Evolutionary conservation across 108 stramenopile species (phyloP).

Genomic region (Aurantiochytrium sp.): DNA sequence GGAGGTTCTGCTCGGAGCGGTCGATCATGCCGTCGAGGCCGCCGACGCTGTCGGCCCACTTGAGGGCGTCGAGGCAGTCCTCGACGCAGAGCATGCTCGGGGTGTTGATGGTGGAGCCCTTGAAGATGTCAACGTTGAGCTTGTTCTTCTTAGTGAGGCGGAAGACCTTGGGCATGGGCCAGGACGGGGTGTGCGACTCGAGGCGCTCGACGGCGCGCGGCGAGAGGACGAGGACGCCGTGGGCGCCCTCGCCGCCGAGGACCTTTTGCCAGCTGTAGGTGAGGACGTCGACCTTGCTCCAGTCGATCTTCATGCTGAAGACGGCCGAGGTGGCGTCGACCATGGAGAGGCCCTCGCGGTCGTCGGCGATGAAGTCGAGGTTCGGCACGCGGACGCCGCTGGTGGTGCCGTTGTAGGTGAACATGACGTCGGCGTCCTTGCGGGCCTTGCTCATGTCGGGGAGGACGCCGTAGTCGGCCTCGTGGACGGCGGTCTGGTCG

Average conservation of each 20-base stretch:
- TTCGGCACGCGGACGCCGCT: slow-evolving; percentile 90
- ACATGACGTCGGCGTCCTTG: slow-evolving; percentile 86
- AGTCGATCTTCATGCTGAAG: slow-evolving; percentile 98
- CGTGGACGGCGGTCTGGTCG: slow-evolving; percentile 74
- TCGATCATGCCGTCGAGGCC: slow-evolving; percentile 86
- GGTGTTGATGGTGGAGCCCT: slow-evolving; percentile 99
- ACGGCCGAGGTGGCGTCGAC: slow-evolving; percentile 98
- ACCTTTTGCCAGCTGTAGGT: slow-evolving; percentile 99
- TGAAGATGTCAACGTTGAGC: slow-evolving; percentile 84
- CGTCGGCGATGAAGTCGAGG: slow-evolving; percentile 78
- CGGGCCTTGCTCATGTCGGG: slow-evolving; percentile 83
- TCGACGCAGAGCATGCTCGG: slow-evolving; percentile 98
- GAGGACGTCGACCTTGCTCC: slow-evolving; percentile 95
- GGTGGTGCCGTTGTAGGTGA: slow-evolving; percentile 99
- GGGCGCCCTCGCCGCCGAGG: slow-evolving; percentile 97
- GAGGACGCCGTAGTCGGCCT: slow-evolving; percentile 90
- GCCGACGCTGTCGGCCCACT: slow-evolving; percentile 87
- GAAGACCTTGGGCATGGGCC: slow-evolving; percentile 98
- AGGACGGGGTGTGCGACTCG: slow-evolving; percentile 83
- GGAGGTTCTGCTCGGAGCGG: slow-evolving; percentile 79
- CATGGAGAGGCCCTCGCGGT: slow-evolving; percentile 84
- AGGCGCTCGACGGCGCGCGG: slow-evolving; percentile 95
- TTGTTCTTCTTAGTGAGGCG: slow-evolving; percentile 95
- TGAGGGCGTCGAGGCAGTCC: slow-evolving; percentile 97
- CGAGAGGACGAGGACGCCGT: slow-evolving; percentile 91